These are phyloP conservation scores for Clonostachys rhizophaga DNA, from an alignment of 2,329 filamentous ascomycete species.

Conservation along the genomic window DNA sequence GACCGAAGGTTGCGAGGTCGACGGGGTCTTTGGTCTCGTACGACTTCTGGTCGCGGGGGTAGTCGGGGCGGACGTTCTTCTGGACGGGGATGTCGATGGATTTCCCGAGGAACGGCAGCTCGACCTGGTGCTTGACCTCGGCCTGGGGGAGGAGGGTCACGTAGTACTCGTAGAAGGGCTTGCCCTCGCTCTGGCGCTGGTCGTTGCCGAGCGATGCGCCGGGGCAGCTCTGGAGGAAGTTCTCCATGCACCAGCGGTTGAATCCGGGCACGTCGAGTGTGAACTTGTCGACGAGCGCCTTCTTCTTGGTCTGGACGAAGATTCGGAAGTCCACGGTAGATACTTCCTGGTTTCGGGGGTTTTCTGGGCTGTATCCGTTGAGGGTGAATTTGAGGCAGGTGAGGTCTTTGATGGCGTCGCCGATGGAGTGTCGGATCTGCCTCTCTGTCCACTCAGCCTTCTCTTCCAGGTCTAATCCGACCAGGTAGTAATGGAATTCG, in stretches of 20 bases:
- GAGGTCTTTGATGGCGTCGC: conserved; percentile 18
- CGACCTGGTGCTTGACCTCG: conserved; percentile 12
- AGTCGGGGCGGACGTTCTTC: conserved; percentile 8
- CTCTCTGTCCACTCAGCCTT: conserved; percentile 32
- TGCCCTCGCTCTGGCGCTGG: conserved; percentile 22
- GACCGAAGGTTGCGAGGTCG: conserved; percentile 6
- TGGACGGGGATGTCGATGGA: conserved; percentile 11
- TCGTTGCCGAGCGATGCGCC: conserved; percentile 30
- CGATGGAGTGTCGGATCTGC: conserved; percentile 22
- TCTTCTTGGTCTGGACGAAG: conserved; percentile 31
- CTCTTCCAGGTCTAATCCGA: conserved; percentile 30
- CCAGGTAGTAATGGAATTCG: conserved; percentile 33
- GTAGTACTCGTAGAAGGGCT: conserved; percentile 6
- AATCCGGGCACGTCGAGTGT: conserved; percentile 21
- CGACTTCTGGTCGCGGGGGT: conserved; percentile 4
- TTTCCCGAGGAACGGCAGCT: conserved; percentile 11
- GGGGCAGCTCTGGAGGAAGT: conserved; percentile 32
- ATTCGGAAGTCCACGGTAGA: conserved; percentile 38
- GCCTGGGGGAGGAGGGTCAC: conserved; percentile 10
- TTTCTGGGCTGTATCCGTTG: conserved; percentile 10
- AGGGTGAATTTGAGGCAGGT: conserved; percentile 13
- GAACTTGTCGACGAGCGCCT: conserved; percentile 12
- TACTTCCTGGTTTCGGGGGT: conserved; percentile 29
- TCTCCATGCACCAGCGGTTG: conserved; percentile 27
- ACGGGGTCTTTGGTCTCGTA: conserved; percentile 6